A percentile compares a stretch with the other conserved stretches of the same genome.
Evolutionary conservation across 129 eudicot species (phyloP).

Genomic region (Centella asiatica): DNA sequence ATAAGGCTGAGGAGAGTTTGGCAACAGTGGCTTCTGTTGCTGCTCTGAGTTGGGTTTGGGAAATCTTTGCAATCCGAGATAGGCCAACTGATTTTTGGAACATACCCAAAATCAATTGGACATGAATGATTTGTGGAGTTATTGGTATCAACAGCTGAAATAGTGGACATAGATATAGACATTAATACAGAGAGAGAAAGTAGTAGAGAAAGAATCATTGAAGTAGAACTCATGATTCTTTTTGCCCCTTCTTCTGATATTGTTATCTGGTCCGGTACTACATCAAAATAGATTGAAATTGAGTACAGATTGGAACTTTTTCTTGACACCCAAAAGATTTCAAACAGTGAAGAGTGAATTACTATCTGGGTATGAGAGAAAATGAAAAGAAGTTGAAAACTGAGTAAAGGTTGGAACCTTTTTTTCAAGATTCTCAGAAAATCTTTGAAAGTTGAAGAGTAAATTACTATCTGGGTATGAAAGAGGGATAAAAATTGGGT

Average conservation of each 20-base stretch:
- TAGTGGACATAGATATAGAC: background rate
- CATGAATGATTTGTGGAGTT: slow-evolving; percentile 26
- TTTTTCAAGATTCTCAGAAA: background rate
- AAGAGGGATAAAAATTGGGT: too few relatives aligned
- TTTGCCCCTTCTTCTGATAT: background rate
- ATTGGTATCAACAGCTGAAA: slow-evolving; percentile 2
- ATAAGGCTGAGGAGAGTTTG: slow-evolving; percentile 55
- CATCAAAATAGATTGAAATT: background rate
- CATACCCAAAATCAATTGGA: slow-evolving; percentile 53
- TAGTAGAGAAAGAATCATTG: slow-evolving; percentile 18
- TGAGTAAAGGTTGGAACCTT: background rate
- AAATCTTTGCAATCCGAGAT: slow-evolving; percentile 31
- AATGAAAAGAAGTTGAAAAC: background rate
- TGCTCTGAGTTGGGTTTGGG: background rate
- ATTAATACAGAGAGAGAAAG: slow-evolving; percentile 8
- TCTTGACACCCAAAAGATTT: background rate
- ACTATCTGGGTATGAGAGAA: too few relatives aligned
- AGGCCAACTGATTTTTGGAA: slow-evolving; percentile 45
- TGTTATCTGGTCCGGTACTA: background rate
- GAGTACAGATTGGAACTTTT: background rate
- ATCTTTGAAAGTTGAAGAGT: background rate
- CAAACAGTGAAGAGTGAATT: too few relatives aligned
- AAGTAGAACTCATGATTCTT: slow-evolving; percentile 20
- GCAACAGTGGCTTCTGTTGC: slow-evolving; percentile 34
- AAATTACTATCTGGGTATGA: background rate